Evolutionary conservation across 2,329 filamentous ascomycete species (phyloP).

Genomic region (Clathrospora elynae): DNA sequence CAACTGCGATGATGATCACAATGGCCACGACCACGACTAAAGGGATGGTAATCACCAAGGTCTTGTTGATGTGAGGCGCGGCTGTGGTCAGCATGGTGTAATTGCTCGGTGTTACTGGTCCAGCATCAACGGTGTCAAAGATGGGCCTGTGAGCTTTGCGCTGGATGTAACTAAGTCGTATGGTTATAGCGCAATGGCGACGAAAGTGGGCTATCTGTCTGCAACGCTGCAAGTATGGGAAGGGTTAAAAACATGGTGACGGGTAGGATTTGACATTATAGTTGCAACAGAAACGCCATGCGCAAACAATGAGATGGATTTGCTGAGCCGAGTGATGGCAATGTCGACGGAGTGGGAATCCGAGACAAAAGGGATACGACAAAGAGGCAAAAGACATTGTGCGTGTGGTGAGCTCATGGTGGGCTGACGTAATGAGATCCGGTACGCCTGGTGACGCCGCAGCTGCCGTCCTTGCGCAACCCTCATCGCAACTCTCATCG

Average conservation of each 20-base stretch:
- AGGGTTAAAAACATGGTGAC: not conserved
- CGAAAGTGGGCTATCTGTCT: not conserved
- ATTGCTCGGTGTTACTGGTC: too few species aligned
- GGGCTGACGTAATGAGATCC: conserved; percentile 15
- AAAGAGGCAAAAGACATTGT: not conserved
- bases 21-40: not conserved
- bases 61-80: too few species aligned
- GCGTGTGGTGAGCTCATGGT: conserved; percentile 10
- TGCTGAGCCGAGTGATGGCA: not conserved
- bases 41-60: not conserved
- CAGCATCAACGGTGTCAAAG: too few species aligned
- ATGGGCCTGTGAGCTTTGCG: not conserved
- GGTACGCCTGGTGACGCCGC: conserved; percentile 5
- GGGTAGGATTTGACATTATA: not conserved
- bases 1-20: not conserved
- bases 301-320: not conserved
- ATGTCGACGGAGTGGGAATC: not conserved
- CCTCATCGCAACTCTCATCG: conserved; percentile 1
- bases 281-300: not conserved
- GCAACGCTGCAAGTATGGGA: not conserved
- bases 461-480: not conserved
- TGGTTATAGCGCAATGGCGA: not conserved
- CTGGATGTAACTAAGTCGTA: not conserved
- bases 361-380: not conserved
- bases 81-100: too few species aligned